Percentiles rank a stretch among this genome's conserved stretches.
These are phyloP conservation scores for Haematococcus lacustris DNA, from an alignment of 139 green algal genomes.

Conservation along the genomic window DNA sequence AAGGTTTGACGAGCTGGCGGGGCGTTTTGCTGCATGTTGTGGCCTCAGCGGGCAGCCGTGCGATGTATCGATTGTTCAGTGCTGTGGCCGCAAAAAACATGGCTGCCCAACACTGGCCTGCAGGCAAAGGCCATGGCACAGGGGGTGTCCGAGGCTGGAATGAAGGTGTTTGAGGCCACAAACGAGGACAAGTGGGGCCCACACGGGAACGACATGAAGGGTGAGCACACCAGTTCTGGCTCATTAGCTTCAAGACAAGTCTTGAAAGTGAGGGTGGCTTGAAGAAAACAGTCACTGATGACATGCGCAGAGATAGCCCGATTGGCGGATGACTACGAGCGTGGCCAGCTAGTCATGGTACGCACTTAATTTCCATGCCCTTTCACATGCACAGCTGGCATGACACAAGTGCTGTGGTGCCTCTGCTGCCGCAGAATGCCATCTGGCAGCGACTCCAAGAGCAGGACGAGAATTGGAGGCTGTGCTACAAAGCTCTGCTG, in stretches of 20 bases:
- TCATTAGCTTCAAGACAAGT: not conserved
- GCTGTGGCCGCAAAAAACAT: no score
- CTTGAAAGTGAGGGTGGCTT: not conserved
- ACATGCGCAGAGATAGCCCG: conserved; percentile 69
- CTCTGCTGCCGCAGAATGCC: conserved; percentile 32
- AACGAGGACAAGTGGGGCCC: conserved; percentile 85
- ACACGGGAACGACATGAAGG: conserved; percentile 72
- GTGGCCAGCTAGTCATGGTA: conserved; percentile 77
- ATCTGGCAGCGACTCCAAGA: conserved; percentile 67
- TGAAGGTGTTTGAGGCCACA: conserved; percentile 74
- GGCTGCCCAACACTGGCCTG: no score
- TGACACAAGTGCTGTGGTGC: not conserved
- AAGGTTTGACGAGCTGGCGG: no score
- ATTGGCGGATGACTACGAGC: conserved; percentile 56
- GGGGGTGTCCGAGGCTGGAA: conserved; percentile 64
- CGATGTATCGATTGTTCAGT: no score
- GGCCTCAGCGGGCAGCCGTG: no score
- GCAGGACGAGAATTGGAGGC: conserved; percentile 74
- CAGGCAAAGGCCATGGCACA: conserved; percentile 40
- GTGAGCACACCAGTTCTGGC: conserved; percentile 28
- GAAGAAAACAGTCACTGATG: not conserved
- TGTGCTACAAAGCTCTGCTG: conserved; percentile 89
- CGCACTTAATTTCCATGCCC: not conserved
- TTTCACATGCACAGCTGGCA: not conserved
- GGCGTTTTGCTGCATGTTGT: no score